Percentiles rank a stretch among this genome's conserved stretches.
Evolutionary conservation across 2,329 filamentous ascomycete species (phyloP).

Genomic region (Sporothrix protearum): DNA sequence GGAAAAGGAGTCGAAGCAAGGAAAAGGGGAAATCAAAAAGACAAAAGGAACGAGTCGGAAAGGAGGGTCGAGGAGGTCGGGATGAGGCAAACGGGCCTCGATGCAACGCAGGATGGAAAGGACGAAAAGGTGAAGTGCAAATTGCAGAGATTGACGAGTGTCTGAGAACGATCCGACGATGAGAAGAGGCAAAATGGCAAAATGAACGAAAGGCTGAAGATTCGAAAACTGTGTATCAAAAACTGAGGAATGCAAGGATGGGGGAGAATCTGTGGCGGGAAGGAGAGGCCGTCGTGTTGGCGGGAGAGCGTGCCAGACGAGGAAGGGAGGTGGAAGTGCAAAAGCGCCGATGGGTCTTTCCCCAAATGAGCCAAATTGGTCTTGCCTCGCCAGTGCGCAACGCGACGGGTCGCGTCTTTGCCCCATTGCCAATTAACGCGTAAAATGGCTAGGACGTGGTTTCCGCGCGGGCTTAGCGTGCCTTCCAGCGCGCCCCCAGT

Average conservation of each 20-base stretch:
- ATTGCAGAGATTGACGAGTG: not conserved
- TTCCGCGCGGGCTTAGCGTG: constrained; percentile 12
- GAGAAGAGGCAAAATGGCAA: not conserved
- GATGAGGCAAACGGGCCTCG: not conserved
- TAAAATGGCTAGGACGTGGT: constrained; percentile 10
- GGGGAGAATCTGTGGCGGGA: not conserved
- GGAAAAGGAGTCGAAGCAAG: not conserved
- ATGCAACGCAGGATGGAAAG: not conserved
- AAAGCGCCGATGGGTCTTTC: constrained; percentile 1
- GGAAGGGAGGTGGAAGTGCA: constrained; percentile 18
- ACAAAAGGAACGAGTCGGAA: not conserved
- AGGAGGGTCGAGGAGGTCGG: not conserved
- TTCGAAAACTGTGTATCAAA: not conserved
- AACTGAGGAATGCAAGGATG: not conserved
- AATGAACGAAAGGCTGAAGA: not conserved
- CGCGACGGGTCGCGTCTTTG: constrained; percentile 23
- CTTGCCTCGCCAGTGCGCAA: constrained; percentile 10
- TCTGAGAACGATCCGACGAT: not conserved
- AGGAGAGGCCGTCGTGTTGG: constrained; percentile 1
- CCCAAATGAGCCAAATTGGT: constrained; percentile 14
- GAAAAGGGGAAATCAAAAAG: not conserved
- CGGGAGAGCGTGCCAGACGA: constrained; percentile 15
- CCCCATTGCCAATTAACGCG: constrained; percentile 25
- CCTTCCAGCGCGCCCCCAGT: not conserved
- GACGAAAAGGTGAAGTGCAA: not conserved